phyloP scores from a whole-genome alignment of 768 basidiomycete genomes.

The Tricholoma sp. region DNA sequence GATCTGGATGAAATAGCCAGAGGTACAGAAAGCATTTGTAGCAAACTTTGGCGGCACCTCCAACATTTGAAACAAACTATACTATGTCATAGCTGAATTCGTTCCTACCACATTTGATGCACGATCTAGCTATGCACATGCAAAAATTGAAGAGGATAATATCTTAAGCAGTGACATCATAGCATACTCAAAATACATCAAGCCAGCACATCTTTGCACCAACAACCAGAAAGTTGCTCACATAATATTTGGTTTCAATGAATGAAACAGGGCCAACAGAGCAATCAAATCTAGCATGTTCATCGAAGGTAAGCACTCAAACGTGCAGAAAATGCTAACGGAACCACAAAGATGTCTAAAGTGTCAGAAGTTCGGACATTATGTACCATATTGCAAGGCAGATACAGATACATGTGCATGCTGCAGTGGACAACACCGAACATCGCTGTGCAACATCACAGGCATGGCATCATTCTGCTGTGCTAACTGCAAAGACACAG shows the following conservation, averaged over 20 bases:
- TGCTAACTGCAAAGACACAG: constrained; percentile 16
- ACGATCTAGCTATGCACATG: constrained; percentile 1
- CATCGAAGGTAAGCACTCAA: constrained; percentile 10
- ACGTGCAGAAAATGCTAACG: not conserved
- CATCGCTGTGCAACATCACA: constrained; percentile 11
- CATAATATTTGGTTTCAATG: constrained; percentile 19
- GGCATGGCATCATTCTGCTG: constrained; percentile 12
- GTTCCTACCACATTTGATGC: constrained; percentile 18
- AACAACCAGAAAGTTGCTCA: too few relatives aligned
- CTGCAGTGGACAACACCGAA: constrained; percentile 11
- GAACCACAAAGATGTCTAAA: too few relatives aligned
- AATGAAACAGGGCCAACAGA: constrained; percentile 16
- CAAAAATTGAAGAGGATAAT: constrained; percentile 13
- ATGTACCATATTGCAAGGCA: constrained; percentile 8
- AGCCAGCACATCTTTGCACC: constrained; percentile 10
- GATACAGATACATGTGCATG: constrained; percentile 9
- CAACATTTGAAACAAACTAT: too few relatives aligned
- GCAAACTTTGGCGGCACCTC: not conserved
- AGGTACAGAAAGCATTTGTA: too few relatives aligned
- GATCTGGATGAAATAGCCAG: too few relatives aligned
- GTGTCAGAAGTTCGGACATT: too few relatives aligned
- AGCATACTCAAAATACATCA: too few relatives aligned
- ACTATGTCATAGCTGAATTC: too few relatives aligned
- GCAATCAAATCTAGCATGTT: constrained; percentile 16
- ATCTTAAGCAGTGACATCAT: not conserved